Evolutionary conservation across 441 rosid species (phyloP).

Genomic region (Jatropha podagrica): DNA sequence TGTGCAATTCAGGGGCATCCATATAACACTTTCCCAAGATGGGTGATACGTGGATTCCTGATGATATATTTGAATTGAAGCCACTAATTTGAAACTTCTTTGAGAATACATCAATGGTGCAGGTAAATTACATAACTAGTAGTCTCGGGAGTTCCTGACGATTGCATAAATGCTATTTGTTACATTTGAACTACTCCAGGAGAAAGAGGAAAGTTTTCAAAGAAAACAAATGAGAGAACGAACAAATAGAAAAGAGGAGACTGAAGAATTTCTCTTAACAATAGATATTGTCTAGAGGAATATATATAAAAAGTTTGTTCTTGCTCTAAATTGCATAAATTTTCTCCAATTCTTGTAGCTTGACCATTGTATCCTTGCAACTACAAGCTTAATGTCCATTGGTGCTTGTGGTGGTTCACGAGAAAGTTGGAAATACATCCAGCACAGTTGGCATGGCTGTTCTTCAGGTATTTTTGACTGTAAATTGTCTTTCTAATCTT

Average conservation of each 20-base stretch:
- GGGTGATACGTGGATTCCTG: constrained; percentile 93
- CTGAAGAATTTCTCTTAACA: too few relatives aligned
- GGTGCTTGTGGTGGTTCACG: constrained; percentile 47
- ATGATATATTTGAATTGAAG: constrained; percentile 65
- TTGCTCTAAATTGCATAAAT: neutral
- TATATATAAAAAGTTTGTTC: neutral
- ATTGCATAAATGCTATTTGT: neutral
- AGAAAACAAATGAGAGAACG: neutral
- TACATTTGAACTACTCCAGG: neutral
- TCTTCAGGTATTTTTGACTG: constrained; percentile 56
- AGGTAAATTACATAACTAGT: constrained; percentile 38
- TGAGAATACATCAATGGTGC: constrained; percentile 85
- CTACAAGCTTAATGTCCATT: constrained; percentile 50
- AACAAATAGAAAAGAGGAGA: too few relatives aligned
- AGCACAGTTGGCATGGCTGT: constrained; percentile 80
- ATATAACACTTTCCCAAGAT: constrained; percentile 83
- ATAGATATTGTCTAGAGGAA: too few relatives aligned
- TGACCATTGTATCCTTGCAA: constrained; percentile 80
- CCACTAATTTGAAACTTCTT: constrained; percentile 85
- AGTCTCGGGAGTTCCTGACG: neutral
- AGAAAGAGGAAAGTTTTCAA: neutral
- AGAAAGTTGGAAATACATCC: constrained; percentile 87
- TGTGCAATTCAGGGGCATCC: constrained; percentile 64
- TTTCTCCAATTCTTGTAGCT: constrained; percentile 39
- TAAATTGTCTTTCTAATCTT: neutral